Base-by-base conservation (phyloP, 139 green algal genomes). In the Micractinium sp. region DNA sequence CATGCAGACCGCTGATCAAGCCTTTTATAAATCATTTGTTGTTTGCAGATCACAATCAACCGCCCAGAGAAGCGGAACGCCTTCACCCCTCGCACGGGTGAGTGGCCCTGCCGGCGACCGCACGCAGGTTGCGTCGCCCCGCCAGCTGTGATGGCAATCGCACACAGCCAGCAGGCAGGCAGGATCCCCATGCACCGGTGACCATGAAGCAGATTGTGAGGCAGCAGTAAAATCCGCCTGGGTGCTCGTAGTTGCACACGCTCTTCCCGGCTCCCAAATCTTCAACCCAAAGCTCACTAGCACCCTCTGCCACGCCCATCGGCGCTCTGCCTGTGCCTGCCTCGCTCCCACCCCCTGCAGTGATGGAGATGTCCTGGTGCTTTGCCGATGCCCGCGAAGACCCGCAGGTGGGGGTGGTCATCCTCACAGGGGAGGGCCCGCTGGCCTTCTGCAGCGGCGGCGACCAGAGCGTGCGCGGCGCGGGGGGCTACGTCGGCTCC, bases 371-470 rank as follows among this genome's bases (percentile, higher is more conserved):
- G 90, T 97, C 93, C 0, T 90, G 91, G 87, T 99, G 97, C 92
- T 97, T 99, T 82, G 80, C 90, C 0, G 97, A 99, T 89, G 97
- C 96, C 5, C 92, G 97, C 0, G 96, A 99, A 71, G 98, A 99
- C 92, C 93, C 95, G 19, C 25, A 88, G 0, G 92, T 99, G 15
- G 98, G 97, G 29, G 98, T 97, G 39, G 93, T 99, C 87, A 96
- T 99, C 38, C 93, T 99, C 13, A 99, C 97, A 81, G 96, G 96
- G 25, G 91, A 93, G 31, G 97, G 97, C 36, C 89, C 90, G 19
- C 85, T 95, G 56, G 97, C 98, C 0, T 99, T 99, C 93, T 99
- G 98, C 97, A 98, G 95, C 85, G 98, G 98, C 41, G 98, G 98
- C 25, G 98, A 99, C 92, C 98, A 99, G 93, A 89, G 53, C 25